Conservation (phyloP, 768 basidiomycete genomes). For the Russula abietina region DNA sequence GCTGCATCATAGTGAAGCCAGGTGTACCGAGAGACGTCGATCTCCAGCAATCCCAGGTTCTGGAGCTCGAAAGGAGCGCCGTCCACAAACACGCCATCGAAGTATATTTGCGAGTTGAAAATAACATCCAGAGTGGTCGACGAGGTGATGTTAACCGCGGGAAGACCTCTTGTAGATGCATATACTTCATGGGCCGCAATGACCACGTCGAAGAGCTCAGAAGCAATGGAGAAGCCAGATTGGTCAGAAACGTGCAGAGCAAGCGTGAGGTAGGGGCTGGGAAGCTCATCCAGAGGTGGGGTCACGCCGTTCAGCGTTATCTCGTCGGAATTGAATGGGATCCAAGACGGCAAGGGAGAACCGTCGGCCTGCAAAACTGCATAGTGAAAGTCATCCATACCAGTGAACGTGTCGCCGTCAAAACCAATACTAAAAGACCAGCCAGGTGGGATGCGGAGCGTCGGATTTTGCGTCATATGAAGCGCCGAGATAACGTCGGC, state of each 20-base stretch:
- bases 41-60: constrained; percentile 49
- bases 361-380: constrained; percentile 59
- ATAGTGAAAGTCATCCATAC: constrained; percentile 51
- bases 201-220: constrained; percentile 57
- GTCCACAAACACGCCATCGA: constrained; percentile 58
- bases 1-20: constrained; percentile 59
- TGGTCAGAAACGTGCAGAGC: constrained; percentile 65
- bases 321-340: constrained; percentile 58
- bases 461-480: constrained; percentile 38
- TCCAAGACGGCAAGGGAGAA: constrained; percentile 68
- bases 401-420: constrained; percentile 52
- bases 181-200: constrained; percentile 67
- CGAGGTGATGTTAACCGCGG: constrained; percentile 67
- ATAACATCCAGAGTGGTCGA: constrained; percentile 47
- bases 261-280: constrained; percentile 45
- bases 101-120: constrained; percentile 51
- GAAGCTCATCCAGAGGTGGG: constrained; percentile 42
- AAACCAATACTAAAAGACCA: constrained; percentile 95
- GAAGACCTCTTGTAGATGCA: constrained; percentile 39
- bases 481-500: constrained; percentile 48
- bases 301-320: constrained; percentile 77
- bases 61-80: constrained; percentile 48
- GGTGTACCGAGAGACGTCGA: constrained; percentile 52
- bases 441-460: constrained; percentile 64
- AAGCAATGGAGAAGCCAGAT: constrained; percentile 59